Evolutionary conservation across 805 yeast genomes (phyloP), one percentile per base, ranked within the genome.

Genomic region (Candida hungchunana): DNA sequence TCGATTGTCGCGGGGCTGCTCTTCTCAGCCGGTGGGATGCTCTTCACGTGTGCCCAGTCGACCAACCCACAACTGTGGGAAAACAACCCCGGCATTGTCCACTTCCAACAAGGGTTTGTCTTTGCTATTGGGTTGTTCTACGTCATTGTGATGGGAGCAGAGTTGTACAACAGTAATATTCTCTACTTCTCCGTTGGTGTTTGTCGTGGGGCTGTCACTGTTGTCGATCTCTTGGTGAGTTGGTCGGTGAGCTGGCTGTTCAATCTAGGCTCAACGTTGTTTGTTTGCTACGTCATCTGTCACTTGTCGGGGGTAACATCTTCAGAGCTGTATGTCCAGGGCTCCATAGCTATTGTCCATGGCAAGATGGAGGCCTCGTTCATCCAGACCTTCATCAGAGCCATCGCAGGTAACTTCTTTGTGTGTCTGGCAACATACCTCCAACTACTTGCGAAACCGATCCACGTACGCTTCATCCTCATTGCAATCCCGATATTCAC

Each of bases 371-470:
- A 60, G 0, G 67, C 50, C 35, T 46, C 75, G 1, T 84, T 84
- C 51, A 70, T 73, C 38, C 67, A 83, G 49, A 80, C 81, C 1
- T 69, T 85, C 32, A 43, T 85, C n/a, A 79, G 75, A 49, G 85
- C 76, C 8, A 68, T 82, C 25, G 87, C 82, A 1, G 88, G 93
- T 22, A 85, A 85, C 57, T 84, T 83, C 52, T 80, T 69, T 48
- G 94, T 85, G 18, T 74, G 81, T 36, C 59, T 84, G 20, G 94
- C 88, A 2, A 77, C 83, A 7, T 84, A 82, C 58, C 60, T 84
- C 31, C 94, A 84, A 53, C 62, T 85, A 26, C 73, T 84, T 78
- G 83, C 82, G 6, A 82, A 80, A 51, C 94, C 95, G 0, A 52
- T 79, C 8, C 94, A 85, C 52, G 94, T 85, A 22, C 82, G 81